Conservation (phyloP, 306 rosid genomes). For the Sindora glabra region DNA sequence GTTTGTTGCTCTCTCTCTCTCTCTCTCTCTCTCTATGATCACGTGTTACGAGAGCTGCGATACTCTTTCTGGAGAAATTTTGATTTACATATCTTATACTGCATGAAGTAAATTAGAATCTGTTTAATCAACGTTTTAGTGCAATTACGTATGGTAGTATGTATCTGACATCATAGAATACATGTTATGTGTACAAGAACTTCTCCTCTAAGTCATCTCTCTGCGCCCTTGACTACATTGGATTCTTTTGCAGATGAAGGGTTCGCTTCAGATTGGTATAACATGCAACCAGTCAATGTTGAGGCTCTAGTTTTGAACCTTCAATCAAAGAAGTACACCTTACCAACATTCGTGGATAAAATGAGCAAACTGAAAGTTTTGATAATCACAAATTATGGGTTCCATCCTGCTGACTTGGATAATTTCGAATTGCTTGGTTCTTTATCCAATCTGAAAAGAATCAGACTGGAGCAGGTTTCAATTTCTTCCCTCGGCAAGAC, state of each 20-base stretch:
- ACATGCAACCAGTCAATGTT: constrained; percentile 33
- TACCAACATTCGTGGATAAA: constrained; percentile 40
- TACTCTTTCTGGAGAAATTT: no score
- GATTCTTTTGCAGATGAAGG: constrained; percentile 42
- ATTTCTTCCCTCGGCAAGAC: constrained; percentile 28
- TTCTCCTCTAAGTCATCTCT: no score
- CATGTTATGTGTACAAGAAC: no score
- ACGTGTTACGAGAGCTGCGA: background rate
- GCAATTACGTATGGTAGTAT: no score
- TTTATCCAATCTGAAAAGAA: constrained; percentile 28
- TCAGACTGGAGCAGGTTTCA: constrained; percentile 45
- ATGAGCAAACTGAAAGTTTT: constrained; percentile 51
- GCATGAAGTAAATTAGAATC: no score
- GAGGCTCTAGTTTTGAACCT: constrained; percentile 54
- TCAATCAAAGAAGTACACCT: constrained; percentile 14
- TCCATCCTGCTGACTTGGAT: constrained; percentile 23
- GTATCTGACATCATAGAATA: no score
- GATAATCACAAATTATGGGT: constrained; percentile 35
- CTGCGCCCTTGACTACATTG: background rate
- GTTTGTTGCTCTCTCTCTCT: constrained; percentile 23
- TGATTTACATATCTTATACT: no score
- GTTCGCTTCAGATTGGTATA: constrained; percentile 37
- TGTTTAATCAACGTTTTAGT: no score
- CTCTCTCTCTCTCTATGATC: background rate
- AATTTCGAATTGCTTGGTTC: constrained; percentile 25